phyloP scores from a whole-genome alignment of 108 stramenopile genomes.

The Schizochytrium sp. region DNA sequence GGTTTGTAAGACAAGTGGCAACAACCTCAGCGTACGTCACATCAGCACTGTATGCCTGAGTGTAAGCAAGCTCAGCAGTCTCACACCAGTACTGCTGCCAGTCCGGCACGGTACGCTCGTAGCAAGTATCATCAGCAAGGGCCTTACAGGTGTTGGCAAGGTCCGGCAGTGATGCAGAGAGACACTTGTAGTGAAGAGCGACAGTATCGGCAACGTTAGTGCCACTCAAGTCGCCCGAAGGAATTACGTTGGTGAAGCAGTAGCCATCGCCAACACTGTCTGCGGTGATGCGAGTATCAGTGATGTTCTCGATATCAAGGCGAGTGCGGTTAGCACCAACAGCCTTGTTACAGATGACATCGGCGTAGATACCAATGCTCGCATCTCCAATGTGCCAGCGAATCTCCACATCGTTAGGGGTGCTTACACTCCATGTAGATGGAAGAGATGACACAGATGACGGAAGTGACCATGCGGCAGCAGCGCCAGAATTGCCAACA shows the following conservation, averaged over 20 bases:
- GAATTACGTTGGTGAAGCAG: conserved; percentile 33
- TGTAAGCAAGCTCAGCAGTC: conserved; percentile 42
- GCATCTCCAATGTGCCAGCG: background rate
- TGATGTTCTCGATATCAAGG: conserved; percentile 46
- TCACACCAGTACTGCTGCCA: conserved; percentile 50
- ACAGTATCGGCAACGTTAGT: background rate
- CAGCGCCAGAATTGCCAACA: background rate
- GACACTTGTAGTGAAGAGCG: conserved; percentile 33
- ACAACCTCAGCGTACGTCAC: background rate
- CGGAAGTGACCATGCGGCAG: conserved; percentile 18
- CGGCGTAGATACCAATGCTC: conserved; percentile 30
- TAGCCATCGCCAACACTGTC: conserved; percentile 5
- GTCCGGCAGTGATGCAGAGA: conserved; percentile 17
- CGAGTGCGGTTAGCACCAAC: conserved; percentile 6
- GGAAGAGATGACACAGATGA: conserved; percentile 39
- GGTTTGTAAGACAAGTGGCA: background rate
- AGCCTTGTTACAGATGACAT: conserved; percentile 41
- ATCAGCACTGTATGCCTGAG: background rate
- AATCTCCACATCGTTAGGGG: conserved; percentile 36
- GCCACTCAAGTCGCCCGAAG: no score
- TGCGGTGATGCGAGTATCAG: background rate
- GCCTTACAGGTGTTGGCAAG: conserved; percentile 35
- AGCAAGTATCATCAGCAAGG: conserved; percentile 42
- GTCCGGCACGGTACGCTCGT: conserved; percentile 28
- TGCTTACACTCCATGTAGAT: background rate